Percentiles rank a stretch among this genome's conserved stretches.
Conservation (phyloP, 352 stramenopile species). For the Elongisporangium undulatum region DNA sequence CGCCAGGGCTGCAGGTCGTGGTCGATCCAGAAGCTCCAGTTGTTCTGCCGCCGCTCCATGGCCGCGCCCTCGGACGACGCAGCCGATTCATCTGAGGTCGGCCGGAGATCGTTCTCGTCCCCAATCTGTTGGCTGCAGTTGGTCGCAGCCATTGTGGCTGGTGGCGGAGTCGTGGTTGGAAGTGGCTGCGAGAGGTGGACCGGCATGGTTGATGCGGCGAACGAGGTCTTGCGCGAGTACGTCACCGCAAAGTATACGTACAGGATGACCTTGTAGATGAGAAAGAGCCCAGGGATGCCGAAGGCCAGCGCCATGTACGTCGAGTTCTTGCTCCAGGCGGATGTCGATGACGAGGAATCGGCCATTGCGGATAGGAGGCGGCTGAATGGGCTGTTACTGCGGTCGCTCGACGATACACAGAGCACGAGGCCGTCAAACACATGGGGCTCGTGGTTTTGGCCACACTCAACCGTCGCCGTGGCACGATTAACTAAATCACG, state of each 20-base stretch:
- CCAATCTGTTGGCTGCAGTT: neutral
- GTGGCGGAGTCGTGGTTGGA: neutral
- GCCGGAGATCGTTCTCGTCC: slow-evolving; percentile 10
- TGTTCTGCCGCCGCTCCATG: slow-evolving; percentile 14
- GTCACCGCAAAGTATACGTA: slow-evolving; percentile 30
- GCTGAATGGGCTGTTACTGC: neutral
- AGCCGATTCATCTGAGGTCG: slow-evolving; percentile 22
- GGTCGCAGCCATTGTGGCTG: slow-evolving; percentile 5
- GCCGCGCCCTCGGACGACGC: slow-evolving; percentile 16
- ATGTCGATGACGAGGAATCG: neutral
- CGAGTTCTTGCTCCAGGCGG: slow-evolving; percentile 6
- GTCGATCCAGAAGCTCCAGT: slow-evolving; percentile 58
- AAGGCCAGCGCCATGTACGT: slow-evolving; percentile 31
- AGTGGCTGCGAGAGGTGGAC: neutral
- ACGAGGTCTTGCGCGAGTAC: slow-evolving; percentile 5
- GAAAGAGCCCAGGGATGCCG: slow-evolving; percentile 28
- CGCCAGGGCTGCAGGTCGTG: slow-evolving; percentile 65
- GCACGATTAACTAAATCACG: neutral
- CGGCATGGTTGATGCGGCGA: neutral
- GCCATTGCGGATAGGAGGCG: neutral
- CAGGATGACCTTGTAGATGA: slow-evolving; percentile 31
- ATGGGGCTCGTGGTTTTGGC: neutral
- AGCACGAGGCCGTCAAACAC: neutral
- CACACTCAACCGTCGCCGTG: neutral
- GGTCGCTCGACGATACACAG: neutral